Evolutionary conservation across 2,329 filamentous ascomycete species (phyloP), one percentile per base, ranked within the genome.

Genomic region (Neoscytalidium dimidiatum): DNA sequence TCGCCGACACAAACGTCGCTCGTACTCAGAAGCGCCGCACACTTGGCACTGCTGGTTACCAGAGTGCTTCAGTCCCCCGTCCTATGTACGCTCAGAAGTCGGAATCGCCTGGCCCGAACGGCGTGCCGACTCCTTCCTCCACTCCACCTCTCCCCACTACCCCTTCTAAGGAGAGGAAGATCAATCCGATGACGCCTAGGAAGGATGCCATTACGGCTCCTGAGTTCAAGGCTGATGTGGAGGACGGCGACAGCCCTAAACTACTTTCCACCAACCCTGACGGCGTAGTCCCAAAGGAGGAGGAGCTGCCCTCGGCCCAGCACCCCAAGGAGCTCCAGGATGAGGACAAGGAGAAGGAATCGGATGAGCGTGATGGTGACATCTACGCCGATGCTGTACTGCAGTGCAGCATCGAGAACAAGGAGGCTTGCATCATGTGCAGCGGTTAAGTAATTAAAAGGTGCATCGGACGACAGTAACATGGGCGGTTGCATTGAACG

Each of bases 371-470:
- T 11, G 94, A 97, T 78, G 88, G 87, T 58, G 94, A 99, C 76
- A 99, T 99, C 71, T 99, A 97, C 79, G 94, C 94, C 0, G 92
- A 98, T 71, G 92, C 94, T 66, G 94, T 92, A 17, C 83, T 99
- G 76, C 88, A 89, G 72, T 99, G 95, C 84, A 97, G 94, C 81
- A 98, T 99, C 78, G 94, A 98, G 77, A 97, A 98, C 83, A 92
- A 90, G 71, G 95, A 99, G 78, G 85, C 90, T 53, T 99, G 95
- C 78, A 78, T 97, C 69, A 98, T 99, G 95, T 99, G 95, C 88
- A 60, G 56, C 19, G 56, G 56, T 60, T 60, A 44, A 46, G 23
- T 26, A 44, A 21, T 29, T n/a, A n/a, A 6, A 3, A 23, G 7
- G 26, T 31, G 9, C 4, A 44, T 29, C 23, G 26, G 21, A 44